phyloP scores from a whole-genome alignment of 768 basidiomycete genomes.

The Amanita pallidorosea region DNA sequence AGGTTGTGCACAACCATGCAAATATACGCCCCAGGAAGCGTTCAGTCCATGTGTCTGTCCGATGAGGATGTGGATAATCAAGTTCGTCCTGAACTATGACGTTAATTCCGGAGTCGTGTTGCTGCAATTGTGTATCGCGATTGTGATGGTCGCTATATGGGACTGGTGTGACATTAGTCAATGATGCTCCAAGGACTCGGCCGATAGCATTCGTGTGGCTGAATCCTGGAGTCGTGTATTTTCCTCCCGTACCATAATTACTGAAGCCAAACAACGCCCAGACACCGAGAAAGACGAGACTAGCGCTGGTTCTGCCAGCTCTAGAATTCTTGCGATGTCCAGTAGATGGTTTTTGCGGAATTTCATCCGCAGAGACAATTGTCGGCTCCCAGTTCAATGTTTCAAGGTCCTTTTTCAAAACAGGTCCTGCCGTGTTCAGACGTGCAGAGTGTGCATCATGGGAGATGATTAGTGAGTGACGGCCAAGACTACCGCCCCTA shows the following conservation, averaged over 20 bases:
- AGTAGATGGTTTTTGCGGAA: conserved; percentile 11
- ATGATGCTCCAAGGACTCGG: conserved; percentile 3
- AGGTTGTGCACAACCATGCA: conserved; percentile 88
- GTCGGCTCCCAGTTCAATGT: conserved; percentile 24
- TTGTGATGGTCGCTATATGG: neutral
- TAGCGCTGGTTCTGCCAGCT: conserved; percentile 58
- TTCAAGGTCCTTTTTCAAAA: conserved; percentile 5
- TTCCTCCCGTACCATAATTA: conserved; percentile 22
- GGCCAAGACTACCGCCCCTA: conserved; percentile 37
- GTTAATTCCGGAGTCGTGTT: neutral
- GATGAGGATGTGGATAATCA: neutral
- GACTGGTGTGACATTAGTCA: neutral
- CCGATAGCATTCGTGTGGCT: neutral
- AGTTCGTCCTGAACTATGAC: neutral
- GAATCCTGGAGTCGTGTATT: neutral
- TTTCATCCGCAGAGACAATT: conserved; percentile 25
- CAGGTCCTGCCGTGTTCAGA: conserved; percentile 19
- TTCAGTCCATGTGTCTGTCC: conserved; percentile 26
- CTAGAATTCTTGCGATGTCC: conserved; percentile 37
- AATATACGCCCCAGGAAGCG: conserved; percentile 80
- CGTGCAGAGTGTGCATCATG: conserved; percentile 13
- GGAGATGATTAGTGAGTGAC: conserved; percentile 14
- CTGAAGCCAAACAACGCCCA: conserved; percentile 70
- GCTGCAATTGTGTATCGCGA: neutral
- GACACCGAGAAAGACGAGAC: conserved; percentile 72